Evolutionary conservation across 164 flowering plant species (phyloP), one percentile per base, ranked within the genome.

Genomic region (Chloranthus sessilifolius): DNA sequence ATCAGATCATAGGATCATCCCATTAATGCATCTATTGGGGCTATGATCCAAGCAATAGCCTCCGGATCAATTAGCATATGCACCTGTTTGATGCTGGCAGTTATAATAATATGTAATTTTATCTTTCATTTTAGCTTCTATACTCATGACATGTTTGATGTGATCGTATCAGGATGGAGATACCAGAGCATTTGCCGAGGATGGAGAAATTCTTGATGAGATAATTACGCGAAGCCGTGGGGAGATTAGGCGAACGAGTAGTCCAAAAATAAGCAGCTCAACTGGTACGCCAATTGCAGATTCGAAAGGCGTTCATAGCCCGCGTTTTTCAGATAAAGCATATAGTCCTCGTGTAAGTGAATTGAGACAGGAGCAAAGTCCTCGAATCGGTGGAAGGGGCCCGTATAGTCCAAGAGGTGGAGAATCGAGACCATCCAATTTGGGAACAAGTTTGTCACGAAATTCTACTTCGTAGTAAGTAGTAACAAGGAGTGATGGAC

Each of bases 171-270:
- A 82, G 88, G 91, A 81, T 53, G 62, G 67, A 38, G 84, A 80
- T 40, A 3, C 67, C 11, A 66, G 80, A 37, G 52, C 74, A 43
- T 56, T 44, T 60, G 76, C 73, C 7, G 88, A 75, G 12, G 85
- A 75, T 37, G 82, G 77, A 26, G 99, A 94, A 66, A 69, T 89
- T 9, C 62, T 89, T 31, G 99, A 94, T 38, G 96, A 74, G 56
- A 75, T 81, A 3, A 70, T 94, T 8, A 87, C 97, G 7, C 74
- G 97, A 70, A 87, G 96, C 71, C 74, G 99, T 1, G 97, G 97
- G 27, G 99, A 94, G 66, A 67, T 89, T 36, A 71, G 82, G 59
- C 87, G 58, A 10, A 63, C 58, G 0, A 43, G 65, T 56, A 94
- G 99, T 64, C 83, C 96, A 27, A 94, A 81, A 58, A 57, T 94